Percentiles rank a stretch among this genome's conserved stretches.
These are phyloP conservation scores for Gynostemma pentaphyllum DNA, from an alignment of 306 rosid species.

Conservation along the genomic window DNA sequence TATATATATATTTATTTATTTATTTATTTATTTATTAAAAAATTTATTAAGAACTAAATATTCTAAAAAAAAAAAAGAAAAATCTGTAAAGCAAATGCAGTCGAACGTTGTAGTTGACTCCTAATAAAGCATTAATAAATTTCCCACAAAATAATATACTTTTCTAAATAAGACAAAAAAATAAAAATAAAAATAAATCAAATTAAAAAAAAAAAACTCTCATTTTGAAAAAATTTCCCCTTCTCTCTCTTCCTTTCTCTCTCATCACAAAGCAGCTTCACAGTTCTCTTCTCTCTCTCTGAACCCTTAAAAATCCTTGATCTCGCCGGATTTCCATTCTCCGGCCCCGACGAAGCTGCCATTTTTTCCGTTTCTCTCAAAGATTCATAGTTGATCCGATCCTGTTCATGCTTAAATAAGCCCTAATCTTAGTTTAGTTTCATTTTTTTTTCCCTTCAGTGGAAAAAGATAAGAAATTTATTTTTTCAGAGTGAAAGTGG, in stretches of 20 bases:
- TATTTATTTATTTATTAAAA: neutral
- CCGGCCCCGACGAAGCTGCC: conserved; percentile 7
- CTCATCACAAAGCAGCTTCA: neutral
- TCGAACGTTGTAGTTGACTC: conserved; percentile 14
- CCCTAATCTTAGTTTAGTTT: neutral
- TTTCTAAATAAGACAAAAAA: conserved; percentile 1
- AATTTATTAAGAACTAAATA: neutral
- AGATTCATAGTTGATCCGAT: neutral
- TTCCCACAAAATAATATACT: conserved; percentile 14
- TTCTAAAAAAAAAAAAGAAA: neutral
- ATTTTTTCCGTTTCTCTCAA: neutral
- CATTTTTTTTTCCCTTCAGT: too few species aligned
- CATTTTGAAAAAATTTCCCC: conserved; percentile 14
- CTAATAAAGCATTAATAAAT: conserved; percentile 31
- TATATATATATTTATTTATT: neutral
- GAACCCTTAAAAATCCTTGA: conserved; percentile 9
- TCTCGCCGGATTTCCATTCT: conserved; percentile 3
- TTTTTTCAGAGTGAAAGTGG: neutral
- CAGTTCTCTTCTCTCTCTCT: neutral
- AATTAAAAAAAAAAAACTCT: conserved; percentile 7
- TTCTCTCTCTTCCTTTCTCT: conserved; percentile 13
- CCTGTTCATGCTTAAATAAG: neutral
- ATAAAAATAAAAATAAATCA: neutral
- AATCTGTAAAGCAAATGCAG: neutral
- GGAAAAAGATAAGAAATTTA: neutral